Conservation (phyloP, 805 yeast species). For the Candida patagonica region DNA sequence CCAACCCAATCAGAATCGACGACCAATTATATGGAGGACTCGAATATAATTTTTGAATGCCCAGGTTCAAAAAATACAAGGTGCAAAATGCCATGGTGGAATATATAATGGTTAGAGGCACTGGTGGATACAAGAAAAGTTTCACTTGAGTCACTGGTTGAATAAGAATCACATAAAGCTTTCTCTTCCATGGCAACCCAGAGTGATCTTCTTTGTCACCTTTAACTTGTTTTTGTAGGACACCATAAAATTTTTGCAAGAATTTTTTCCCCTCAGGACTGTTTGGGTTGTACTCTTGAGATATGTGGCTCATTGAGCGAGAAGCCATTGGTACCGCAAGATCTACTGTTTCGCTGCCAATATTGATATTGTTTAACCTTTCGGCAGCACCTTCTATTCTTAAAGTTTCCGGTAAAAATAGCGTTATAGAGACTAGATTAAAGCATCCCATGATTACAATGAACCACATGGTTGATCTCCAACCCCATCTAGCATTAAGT, state of each 20-base stretch:
- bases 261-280: neutral
- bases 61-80: conserved; percentile 65
- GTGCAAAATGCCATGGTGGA: conserved; percentile 66
- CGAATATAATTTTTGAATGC: conserved; percentile 55
- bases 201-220: neutral
- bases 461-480: conserved; percentile 88
- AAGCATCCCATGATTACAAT: conserved; percentile 58
- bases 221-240: neutral
- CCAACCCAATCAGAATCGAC: conserved; percentile 57
- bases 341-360: neutral
- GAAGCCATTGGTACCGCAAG: conserved; percentile 4
- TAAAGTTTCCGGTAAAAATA: conserved; percentile 72
- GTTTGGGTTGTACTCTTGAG: neutral
- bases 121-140: conserved; percentile 66
- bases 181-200: neutral
- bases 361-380: neutral
- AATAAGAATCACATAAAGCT: conserved; percentile 28
- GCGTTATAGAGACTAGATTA: conserved; percentile 38
- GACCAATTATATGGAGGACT: conserved; percentile 61
- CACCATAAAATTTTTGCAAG: conserved; percentile 5
- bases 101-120: conserved; percentile 51
- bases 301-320: neutral
- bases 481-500: conserved; percentile 61
- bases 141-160: conserved; percentile 52
- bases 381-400: conserved; percentile 26